Evolutionary conservation across 1,139 yeast species (phyloP).

Genomic region (Pichia sp.): DNA sequence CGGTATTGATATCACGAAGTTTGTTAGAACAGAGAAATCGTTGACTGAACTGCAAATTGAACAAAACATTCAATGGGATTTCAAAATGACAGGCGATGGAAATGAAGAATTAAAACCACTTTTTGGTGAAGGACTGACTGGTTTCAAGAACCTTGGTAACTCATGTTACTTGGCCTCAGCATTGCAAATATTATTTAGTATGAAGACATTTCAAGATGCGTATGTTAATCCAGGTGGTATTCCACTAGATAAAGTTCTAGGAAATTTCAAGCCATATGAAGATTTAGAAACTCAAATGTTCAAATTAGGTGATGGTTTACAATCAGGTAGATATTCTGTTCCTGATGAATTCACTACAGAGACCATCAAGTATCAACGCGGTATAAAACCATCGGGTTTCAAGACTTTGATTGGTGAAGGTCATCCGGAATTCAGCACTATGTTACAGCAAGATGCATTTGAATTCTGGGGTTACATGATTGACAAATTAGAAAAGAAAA

Average conservation of each 20-base stretch:
- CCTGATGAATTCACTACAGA: slow-evolving; percentile 47
- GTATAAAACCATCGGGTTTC: slow-evolving; percentile 74
- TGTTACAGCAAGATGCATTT: slow-evolving; percentile 93
- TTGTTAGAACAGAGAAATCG: slow-evolving; percentile 75
- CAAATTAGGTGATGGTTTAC: slow-evolving; percentile 77
- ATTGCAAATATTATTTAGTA: slow-evolving; percentile 64
- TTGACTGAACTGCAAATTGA: slow-evolving; percentile 88
- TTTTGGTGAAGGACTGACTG: slow-evolving; percentile 71
- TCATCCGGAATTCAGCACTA: slow-evolving; percentile 81
- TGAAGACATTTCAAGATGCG: slow-evolving; percentile 27
- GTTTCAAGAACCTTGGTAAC: slow-evolving; percentile 86
- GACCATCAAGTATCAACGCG: slow-evolving; percentile 56
- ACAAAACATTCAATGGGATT: slow-evolving; percentile 93
- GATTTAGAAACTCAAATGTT: slow-evolving; percentile 71
- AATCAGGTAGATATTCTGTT: slow-evolving; percentile 69
- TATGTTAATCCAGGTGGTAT: slow-evolving; percentile 32
- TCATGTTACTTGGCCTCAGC: slow-evolving; percentile 89
- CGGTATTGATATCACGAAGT: slow-evolving; percentile 64
- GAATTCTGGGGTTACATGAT: slow-evolving; percentile 75
- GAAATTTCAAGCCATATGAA: slow-evolving; percentile 52
- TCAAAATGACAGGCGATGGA: slow-evolving; percentile 68
- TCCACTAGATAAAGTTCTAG: slow-evolving; percentile 31
- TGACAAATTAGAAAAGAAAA: slow-evolving; percentile 55
- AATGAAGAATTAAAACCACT: slow-evolving; percentile 68
- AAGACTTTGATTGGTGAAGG: slow-evolving; percentile 73